Base-by-base conservation (phyloP, 2,329 filamentous ascomycete species). In the Dactylellina haptotyla region DNA sequence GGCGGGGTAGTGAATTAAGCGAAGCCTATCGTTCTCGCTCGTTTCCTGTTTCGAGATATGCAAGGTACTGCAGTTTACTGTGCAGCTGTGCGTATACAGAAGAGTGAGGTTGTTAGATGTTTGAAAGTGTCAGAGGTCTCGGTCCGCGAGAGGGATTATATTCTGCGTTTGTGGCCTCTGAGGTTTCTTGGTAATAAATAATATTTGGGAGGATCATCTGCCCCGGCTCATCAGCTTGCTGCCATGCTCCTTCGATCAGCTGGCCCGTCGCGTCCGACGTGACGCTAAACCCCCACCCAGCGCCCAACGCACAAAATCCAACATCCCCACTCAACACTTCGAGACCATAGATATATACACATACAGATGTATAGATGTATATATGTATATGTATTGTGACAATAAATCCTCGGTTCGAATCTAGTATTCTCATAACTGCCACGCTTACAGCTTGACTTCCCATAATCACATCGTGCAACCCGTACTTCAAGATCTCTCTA, bases 391-490 rank as follows among this genome's bases (percentile, higher is more conserved):
- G n/a, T n/a, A n/a, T n/a, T n/a, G n/a, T n/a, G n/a, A n/a, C n/a
- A n/a, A n/a, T n/a, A n/a, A n/a, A 5, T n/a, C 37, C 12, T 41
- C 1, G 1, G 37, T 51, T 58, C 16, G 58, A 41, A 30, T 51
- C 41, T 14, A 87, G 85, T 0, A 83, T 83, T 5, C 82, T 80
- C 76, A 83, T 81, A 6, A 87, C 80, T 1, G 86, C 85, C 66
- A 85, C 76, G 41, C 83, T 84, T 0, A 87, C 82, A 3, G 85
- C 80, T 0, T 85, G 85, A 77, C 87, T 85, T 2, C 83, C 83
- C 86, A 88, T 87, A 53, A 87, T 83, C 32, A 83, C 81, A 79
- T 88, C 86, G 63, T 88, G 86, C 14, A 87, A 77, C 0, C 86
- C 86, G 75, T 84, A 83, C 78, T 85, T 85, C 3, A 86, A 67